Evolutionary conservation across 2,329 filamentous ascomycete genomes (phyloP), one percentile per base, ranked within the genome.

Genomic region (Xylariaceae sp.): DNA sequence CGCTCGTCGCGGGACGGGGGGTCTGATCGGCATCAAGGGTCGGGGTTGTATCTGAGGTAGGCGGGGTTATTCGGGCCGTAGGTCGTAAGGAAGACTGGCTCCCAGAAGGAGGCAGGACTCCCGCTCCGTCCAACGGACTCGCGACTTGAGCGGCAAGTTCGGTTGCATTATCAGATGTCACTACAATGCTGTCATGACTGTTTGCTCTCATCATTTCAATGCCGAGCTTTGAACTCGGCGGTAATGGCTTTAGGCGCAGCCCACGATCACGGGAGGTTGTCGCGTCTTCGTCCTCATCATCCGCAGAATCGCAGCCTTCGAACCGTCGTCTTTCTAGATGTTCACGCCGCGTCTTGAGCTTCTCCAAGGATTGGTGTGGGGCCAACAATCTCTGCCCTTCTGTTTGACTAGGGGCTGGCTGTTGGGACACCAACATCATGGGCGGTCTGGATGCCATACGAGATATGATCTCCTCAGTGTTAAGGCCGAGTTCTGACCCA

Each of bases 171-270:
- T 83, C 82, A 2, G 81, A 80, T 9, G 75, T 73, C 10, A 81
- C 55, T 1, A 78, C 78, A 57, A 90, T 83, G 69, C 92, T 96
- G 53, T 95, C 93, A 67, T 93, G 88, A 70, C 91, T 96, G 73
- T 96, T 96, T 17, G 93, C 95, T 52, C 93, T 86, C 90, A 97
- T 93, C 93, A 97, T 97, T 73, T 97, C 93, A 53, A 92, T 94
- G 1, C 92, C 92, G 1, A 97, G 82, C 73, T 96, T 97, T 0
- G 92, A 96, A 56, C 88, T 89, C 10, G 89, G 88, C 23, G 89
- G 80, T 44, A 80, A 78, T 13, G 77, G 75, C 64, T 86, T 85
- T 60, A 76, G 78, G 44, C 82, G 78, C 47, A 77, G 64, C 62
- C 67, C 80, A 65, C 53, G 77, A 44, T 72, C 70, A 17, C 66